Evolutionary conservation across 768 basidiomycete genomes (phyloP).

Genomic region (Strobilomyces confusus): DNA sequence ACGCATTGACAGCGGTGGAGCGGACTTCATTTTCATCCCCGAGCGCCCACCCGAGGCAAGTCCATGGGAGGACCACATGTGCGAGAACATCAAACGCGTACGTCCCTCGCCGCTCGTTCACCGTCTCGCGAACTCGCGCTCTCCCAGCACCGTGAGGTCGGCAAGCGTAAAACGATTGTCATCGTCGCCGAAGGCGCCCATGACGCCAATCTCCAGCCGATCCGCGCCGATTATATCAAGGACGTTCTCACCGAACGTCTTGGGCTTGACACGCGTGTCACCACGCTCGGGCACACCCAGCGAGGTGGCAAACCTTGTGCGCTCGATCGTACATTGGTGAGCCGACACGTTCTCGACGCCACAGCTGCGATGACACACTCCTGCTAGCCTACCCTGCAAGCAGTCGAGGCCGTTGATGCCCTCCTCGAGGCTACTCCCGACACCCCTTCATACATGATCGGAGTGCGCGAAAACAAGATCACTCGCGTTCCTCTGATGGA

Average conservation of each 20-base stretch:
- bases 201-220: conserved; percentile 85
- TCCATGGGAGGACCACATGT: conserved; percentile 93
- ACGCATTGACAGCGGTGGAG: conserved; percentile 58
- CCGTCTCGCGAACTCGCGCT: neutral
- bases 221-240: conserved; percentile 88
- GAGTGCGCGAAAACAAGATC: conserved; percentile 93
- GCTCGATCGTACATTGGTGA: conserved; percentile 84
- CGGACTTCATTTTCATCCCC: conserved; percentile 97
- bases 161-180: conserved; percentile 97
- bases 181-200: conserved; percentile 97
- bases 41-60: conserved; percentile 77
- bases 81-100: conserved; percentile 74
- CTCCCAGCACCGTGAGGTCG: conserved; percentile 77
- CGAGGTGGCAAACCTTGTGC: conserved; percentile 94
- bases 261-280: conserved; percentile 92
- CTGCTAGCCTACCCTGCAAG: conserved; percentile 91
- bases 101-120: conserved; percentile 22
- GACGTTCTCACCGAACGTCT: conserved; percentile 81
- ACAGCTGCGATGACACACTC: neutral
- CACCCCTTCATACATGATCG: conserved; percentile 97
- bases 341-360: conserved; percentile 18
- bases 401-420: conserved; percentile 87
- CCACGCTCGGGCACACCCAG: conserved; percentile 95
- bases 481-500: conserved; percentile 88
- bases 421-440: conserved; percentile 81